Evolutionary conservation across 768 basidiomycete species (phyloP).

Genomic region (Tricholoma terreum): DNA sequence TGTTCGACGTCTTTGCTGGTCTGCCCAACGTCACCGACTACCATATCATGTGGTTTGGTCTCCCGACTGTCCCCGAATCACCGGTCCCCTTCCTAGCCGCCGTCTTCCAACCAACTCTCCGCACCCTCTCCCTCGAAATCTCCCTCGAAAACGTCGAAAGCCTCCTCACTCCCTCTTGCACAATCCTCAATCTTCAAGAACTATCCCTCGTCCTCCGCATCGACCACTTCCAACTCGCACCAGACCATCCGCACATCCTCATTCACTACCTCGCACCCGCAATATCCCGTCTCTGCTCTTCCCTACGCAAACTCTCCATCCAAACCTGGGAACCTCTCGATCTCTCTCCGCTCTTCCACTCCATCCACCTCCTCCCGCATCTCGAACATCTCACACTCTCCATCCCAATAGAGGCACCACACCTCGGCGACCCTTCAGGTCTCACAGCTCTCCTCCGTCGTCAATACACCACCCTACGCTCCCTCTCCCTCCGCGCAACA

Average conservation of each 20-base stretch:
- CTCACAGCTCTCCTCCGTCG: conserved; percentile 35
- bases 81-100: conserved; percentile 33
- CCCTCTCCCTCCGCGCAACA: conserved; percentile 40
- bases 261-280: conserved; percentile 36
- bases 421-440: conserved; percentile 41
- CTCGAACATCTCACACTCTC: conserved; percentile 37
- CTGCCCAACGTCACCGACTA: conserved; percentile 47
- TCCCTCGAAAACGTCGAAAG: conserved; percentile 39
- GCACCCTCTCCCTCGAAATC: conserved; percentile 41
- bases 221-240: conserved; percentile 25
- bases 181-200: conserved; percentile 34
- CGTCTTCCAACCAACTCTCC: conserved; percentile 34
- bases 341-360: conserved; percentile 38
- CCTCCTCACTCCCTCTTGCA: conserved; percentile 30
- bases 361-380: conserved; percentile 29
- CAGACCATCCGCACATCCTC: conserved; percentile 30
- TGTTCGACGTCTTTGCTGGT: conserved; percentile 41
- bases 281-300: conserved; percentile 32
- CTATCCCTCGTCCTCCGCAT: conserved; percentile 42
- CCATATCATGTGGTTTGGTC: conserved; percentile 48
- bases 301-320: conserved; percentile 37
- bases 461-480: conserved; percentile 32
- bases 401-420: conserved; percentile 38
- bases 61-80: conserved; percentile 27
- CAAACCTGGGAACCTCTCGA: conserved; percentile 45